phyloP scores from a whole-genome alignment of 495 filamentous ascomycete genomes.

The Pseudomonodictys pantanalensis region DNA sequence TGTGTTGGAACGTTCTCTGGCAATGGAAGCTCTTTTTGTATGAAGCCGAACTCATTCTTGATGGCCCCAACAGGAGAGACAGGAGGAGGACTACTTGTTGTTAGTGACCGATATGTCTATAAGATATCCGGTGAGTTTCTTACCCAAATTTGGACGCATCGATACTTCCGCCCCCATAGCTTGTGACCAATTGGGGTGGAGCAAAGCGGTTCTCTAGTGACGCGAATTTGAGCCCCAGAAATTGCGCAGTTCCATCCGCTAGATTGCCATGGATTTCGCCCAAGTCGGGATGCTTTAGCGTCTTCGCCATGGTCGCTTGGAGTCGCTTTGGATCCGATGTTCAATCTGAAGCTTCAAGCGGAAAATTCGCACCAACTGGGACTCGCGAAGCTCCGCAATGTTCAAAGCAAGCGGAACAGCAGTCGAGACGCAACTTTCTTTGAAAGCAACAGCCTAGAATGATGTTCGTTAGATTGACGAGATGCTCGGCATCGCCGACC shows the following conservation, averaged over 20 bases:
- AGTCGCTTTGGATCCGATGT: background rate
- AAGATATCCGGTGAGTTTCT: background rate
- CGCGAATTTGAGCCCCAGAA: slow-evolving; percentile 37
- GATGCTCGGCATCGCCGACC: slow-evolving; percentile 15
- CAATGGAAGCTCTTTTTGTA: slow-evolving; percentile 27
- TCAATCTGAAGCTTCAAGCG: background rate
- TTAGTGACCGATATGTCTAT: background rate
- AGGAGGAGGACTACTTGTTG: slow-evolving; percentile 14
- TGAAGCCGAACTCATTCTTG: slow-evolving; percentile 30
- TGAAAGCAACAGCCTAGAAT: no score
- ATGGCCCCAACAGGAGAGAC: slow-evolving; percentile 21
- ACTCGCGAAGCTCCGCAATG: background rate
- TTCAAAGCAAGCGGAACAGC: no score
- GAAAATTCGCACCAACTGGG: background rate
- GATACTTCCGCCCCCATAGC: slow-evolving; percentile 2
- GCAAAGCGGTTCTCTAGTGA: slow-evolving; percentile 34
- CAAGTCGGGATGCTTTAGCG: slow-evolving; percentile 11
- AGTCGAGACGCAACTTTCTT: no score
- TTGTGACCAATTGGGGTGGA: slow-evolving; percentile 25
- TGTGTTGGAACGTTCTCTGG: slow-evolving; percentile 25
- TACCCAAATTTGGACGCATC: slow-evolving; percentile 35
- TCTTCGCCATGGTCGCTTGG: slow-evolving; percentile 19
- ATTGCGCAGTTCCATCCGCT: slow-evolving; percentile 26
- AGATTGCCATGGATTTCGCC: slow-evolving; percentile 18
- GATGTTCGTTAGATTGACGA: slow-evolving; percentile 15